Base-by-base conservation (phyloP, 495 filamentous ascomycete species). In the Penicillium herquei region DNA sequence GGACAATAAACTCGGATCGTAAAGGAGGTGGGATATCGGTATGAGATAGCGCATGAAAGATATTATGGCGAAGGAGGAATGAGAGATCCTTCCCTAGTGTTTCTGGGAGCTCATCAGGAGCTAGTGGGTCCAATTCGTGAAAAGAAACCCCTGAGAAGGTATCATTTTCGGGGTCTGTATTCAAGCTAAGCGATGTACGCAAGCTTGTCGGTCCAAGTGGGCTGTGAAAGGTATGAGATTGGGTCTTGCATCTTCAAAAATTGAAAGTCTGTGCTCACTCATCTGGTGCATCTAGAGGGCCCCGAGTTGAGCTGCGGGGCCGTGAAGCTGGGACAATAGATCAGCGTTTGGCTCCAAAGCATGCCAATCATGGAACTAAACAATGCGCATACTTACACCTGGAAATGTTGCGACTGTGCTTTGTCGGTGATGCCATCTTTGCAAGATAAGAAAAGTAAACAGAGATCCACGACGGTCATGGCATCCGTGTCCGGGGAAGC, bases 41-140 rank as follows among this genome's bases (percentile, higher is more conserved):
- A 0, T 85, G 80, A 3, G 86, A 83, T 31, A 95, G 79, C 3
- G 86, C 83, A 71, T 94, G 93, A 77, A 88, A 97, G 57, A 89
- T 85, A 57, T 87, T 83, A 3, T 90, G 89, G 34, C 84, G 80
- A 16, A 92, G 81, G 54, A 96, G 84, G 70, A 85, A 93, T 44
- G 82, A 84, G 61, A 94, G 87, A 72, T 96, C 89, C 64, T 88
- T 90, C 37, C 77, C 73, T 31, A 74, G 51, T 11, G 70, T 59
- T 51, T 68, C 60, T 42, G 68, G 68, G 52, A 73, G 61, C 49
- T 71, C 69, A 48, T 70, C 70, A 32, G 64, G 70, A 42, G 65
- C 64, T 16, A 69, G 58, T 18, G 66, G 69, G 26, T 75, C 72
- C 49, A 75, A 52, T 57, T 65, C 58, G 30, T 53, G 56, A 50